These are phyloP conservation scores for Glomus cerebriforme DNA, from an alignment of 192 early-diverging fungal species.

Conservation along the genomic window DNA sequence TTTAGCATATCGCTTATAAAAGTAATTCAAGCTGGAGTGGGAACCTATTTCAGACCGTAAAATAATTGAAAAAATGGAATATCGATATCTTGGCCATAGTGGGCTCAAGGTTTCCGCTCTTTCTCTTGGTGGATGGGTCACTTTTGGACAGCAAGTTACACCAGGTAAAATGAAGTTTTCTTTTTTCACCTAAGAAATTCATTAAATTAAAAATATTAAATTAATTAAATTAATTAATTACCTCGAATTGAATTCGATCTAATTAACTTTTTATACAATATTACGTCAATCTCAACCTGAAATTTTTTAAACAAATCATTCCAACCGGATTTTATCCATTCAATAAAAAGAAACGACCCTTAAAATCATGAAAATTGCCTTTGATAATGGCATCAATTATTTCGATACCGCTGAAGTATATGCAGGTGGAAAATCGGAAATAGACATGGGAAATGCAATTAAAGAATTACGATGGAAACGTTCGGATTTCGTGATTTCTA, in stretches of 20 bases:
- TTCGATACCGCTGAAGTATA: slow-evolving; percentile 73
- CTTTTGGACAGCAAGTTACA: slow-evolving; percentile 56
- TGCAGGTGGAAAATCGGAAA: slow-evolving; percentile 67
- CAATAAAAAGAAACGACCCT: slow-evolving; percentile 52
- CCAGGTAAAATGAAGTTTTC: neutral
- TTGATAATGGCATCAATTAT: slow-evolving; percentile 77
- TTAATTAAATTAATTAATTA: too few relatives aligned
- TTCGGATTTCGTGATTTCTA: slow-evolving; percentile 76
- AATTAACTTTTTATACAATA: too few relatives aligned
- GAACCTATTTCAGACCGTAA: neutral
- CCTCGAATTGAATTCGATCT: too few relatives aligned
- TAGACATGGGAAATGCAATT: slow-evolving; percentile 76
- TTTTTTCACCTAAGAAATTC: too few relatives aligned
- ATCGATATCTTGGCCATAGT: slow-evolving; percentile 73
- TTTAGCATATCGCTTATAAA: neutral
- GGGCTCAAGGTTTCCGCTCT: slow-evolving; percentile 77
- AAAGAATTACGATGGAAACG: slow-evolving; percentile 72
- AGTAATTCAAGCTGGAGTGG: neutral
- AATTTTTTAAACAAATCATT: neutral
- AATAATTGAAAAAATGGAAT: slow-evolving; percentile 61
- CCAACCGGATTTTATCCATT: neutral
- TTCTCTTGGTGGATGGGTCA: slow-evolving; percentile 74
- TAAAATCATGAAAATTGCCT: slow-evolving; percentile 69
- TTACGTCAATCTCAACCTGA: neutral
- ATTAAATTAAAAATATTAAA: too few relatives aligned